Conservation (phyloP, 306 rosid species). For the Trifolium pratense region DNA sequence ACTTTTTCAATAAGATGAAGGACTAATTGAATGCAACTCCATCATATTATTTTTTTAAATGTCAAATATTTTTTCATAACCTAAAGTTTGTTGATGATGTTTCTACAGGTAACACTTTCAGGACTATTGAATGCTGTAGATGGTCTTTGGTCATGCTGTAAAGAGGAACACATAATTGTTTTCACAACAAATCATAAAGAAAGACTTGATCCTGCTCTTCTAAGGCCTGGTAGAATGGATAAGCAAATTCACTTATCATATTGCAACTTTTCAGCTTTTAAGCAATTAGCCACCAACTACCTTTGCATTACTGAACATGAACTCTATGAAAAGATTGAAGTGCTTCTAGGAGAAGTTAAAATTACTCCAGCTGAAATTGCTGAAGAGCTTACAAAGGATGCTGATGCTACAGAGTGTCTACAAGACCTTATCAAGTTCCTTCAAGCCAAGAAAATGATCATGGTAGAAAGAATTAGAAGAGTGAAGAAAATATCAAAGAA, state of each 20-base stretch:
- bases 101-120: conserved; percentile 51
- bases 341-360: conserved; percentile 43
- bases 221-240: conserved; percentile 69
- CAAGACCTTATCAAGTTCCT: conserved; percentile 44
- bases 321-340: conserved; percentile 51
- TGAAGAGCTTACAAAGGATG: conserved; percentile 50
- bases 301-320: conserved; percentile 41
- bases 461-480: background rate
- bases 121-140: conserved; percentile 53
- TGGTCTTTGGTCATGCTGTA: conserved; percentile 58
- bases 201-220: conserved; percentile 54
- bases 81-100: background rate
- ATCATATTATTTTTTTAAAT: too few species aligned
- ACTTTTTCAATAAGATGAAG: too few species aligned
- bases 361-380: conserved; percentile 60
- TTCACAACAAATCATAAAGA: conserved; percentile 58
- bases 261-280: conserved; percentile 48
- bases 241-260: conserved; percentile 51
- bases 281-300: conserved; percentile 38
- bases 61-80: too few species aligned
- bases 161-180: conserved; percentile 52
- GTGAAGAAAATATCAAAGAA: too few species aligned
- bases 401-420: conserved; percentile 21
- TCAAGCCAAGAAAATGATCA: background rate
- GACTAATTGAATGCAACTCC: too few species aligned